phyloP scores from a whole-genome alignment of 108 stramenopile species.

The Cyclotella cryptica region DNA sequence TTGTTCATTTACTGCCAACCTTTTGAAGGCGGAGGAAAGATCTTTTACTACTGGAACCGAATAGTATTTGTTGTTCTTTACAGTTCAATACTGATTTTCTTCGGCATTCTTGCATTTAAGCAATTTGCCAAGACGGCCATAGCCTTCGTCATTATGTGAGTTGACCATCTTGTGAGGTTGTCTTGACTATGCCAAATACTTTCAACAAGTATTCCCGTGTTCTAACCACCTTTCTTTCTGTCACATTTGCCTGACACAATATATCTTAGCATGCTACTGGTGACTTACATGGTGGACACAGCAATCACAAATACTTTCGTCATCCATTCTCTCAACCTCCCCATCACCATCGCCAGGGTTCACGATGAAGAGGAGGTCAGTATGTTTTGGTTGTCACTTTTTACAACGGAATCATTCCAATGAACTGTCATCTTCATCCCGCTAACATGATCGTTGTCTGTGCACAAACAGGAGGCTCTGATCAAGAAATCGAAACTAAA shows the following conservation, averaged over 20 bases:
- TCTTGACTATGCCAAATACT: not conserved
- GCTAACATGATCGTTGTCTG: not conserved
- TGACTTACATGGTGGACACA: constrained; percentile 32
- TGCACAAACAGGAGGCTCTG: constrained; percentile 15
- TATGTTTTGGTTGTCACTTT: not conserved
- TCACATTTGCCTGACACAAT: not conserved
- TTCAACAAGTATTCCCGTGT: not conserved
- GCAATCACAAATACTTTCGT: constrained; percentile 39
- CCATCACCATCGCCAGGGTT: constrained; percentile 35
- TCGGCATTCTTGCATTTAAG: constrained; percentile 42
- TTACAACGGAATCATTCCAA: not conserved
- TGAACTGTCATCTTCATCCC: not conserved
- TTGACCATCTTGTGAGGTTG: not conserved
- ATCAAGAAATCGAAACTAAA: constrained; percentile 20
- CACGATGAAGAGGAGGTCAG: constrained; percentile 50
- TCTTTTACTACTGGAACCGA: constrained; percentile 62
- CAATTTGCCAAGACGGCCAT: constrained; percentile 19
- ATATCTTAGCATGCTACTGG: constrained; percentile 22
- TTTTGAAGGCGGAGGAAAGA: constrained; percentile 63
- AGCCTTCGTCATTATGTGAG: constrained; percentile 30
- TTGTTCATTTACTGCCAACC: constrained; percentile 62
- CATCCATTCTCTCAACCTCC: constrained; percentile 39
- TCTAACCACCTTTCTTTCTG: not conserved
- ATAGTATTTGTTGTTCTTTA: constrained; percentile 55
- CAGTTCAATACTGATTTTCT: constrained; percentile 45